Base-by-base conservation (phyloP, 2,329 filamentous ascomycete species). In the Lasiodiplodia sp. region DNA sequence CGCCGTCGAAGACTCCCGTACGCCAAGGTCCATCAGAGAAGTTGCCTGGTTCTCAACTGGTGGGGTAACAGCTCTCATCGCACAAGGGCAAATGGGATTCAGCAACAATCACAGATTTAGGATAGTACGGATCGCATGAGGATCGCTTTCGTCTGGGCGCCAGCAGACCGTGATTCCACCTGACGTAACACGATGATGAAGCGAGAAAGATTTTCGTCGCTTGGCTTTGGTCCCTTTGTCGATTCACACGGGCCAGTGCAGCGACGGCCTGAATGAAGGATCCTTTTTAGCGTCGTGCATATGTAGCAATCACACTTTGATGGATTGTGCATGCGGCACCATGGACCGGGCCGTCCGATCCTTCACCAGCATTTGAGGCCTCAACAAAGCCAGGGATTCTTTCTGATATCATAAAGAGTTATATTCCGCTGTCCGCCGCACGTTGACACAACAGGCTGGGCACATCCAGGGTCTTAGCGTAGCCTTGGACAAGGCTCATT, bases 231-330 rank as follows among this genome's bases (percentile, higher is more conserved):
- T 21, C n/a, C 18, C 58, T 31, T 23, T n/a, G 40, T 18, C 28
- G 55, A 34, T 63, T 14, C 23, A 47, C 44, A 28, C 51, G 47
- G 51, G 12, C 12, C 49, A 25, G 23, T 62, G 57, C 47, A 31
- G 40, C 57, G 12, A 40, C 10, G 25, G 8, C 44, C 4, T 25
- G 60, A 47, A 64, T 34, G 47, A 64, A 49, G 38, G 23, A 16
- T 64, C 60, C 10, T n/a, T 37, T 64, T 49, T n/a, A 23, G 60
- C 60, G 60, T 49, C 51, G 21, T 38, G 60, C 60, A 64, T 64
- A 21, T 31, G 40, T 44, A 31, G 47, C 28, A 52, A 52, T 12
- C 31, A 25, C 23, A 34, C 21, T 47, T 38, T 16, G 31, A 21
- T 34, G 58, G 11, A 37, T 52, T 28, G 28, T 31, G 47, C 60